These are phyloP conservation scores for Ogataea henricii DNA, from an alignment of 805 yeast species.

Conservation along the genomic window DNA sequence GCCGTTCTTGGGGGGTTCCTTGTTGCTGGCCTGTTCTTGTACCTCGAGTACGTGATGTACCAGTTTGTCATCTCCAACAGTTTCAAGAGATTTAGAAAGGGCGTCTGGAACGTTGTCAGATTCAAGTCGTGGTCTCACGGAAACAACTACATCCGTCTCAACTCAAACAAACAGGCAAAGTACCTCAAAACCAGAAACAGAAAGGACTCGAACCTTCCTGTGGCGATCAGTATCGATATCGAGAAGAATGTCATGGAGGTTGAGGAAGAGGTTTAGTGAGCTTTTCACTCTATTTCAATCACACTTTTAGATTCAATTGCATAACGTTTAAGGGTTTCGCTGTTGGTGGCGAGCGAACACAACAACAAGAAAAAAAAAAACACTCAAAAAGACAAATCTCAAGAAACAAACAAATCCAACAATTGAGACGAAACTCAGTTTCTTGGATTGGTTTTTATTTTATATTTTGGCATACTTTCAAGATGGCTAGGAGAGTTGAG, in stretches of 20 bases:
- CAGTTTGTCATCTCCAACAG: slow-evolving; percentile 30
- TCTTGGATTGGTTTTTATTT: background rate
- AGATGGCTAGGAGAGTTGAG: slow-evolving; percentile 1
- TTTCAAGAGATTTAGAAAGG: slow-evolving; percentile 24
- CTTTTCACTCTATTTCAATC: background rate
- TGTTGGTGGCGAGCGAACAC: background rate
- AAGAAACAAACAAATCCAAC: background rate
- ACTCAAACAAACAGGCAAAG: slow-evolving; percentile 25
- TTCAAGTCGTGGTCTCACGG: slow-evolving; percentile 26
- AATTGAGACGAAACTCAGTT: too few relatives aligned
- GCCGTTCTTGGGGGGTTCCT: slow-evolving; percentile 72
- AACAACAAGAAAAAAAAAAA: background rate
- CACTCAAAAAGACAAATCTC: background rate
- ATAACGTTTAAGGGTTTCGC: background rate
- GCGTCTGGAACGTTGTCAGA: slow-evolving; percentile 25
- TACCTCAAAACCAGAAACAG: slow-evolving; percentile 37
- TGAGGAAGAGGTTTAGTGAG: slow-evolving; percentile 8
- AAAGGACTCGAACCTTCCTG: slow-evolving; percentile 58
- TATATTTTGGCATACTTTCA: background rate
- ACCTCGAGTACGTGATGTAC: slow-evolving; percentile 49
- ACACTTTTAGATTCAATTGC: background rate
- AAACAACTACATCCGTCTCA: slow-evolving; percentile 25
- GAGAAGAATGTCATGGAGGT: slow-evolving; percentile 33
- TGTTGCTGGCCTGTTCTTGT: slow-evolving; percentile 50
- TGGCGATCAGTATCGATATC: slow-evolving; percentile 38